A percentile compares a stretch with the other conserved stretches of the same genome.
These are phyloP conservation scores for Rhexocercosporidium sp. DNA, from an alignment of 2,329 filamentous ascomycete genomes.

Conservation along the genomic window DNA sequence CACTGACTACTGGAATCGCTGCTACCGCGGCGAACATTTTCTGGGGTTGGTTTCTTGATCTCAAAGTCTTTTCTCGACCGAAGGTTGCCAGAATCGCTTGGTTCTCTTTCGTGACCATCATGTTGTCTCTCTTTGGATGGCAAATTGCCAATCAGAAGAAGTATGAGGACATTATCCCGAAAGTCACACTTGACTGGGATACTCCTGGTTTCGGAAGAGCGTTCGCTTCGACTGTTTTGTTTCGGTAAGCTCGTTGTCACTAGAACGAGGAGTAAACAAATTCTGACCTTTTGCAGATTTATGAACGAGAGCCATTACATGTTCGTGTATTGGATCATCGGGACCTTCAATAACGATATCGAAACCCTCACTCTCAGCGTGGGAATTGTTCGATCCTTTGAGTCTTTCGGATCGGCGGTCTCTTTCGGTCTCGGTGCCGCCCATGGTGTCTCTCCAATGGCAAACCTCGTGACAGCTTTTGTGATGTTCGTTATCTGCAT, in stretches of 20 bases:
- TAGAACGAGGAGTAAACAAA: neutral
- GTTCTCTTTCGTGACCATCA: constrained; percentile 66
- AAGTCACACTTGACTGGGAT: constrained; percentile 66
- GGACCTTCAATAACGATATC: constrained; percentile 55
- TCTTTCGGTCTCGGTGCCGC: constrained; percentile 54
- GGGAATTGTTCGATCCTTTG: constrained; percentile 54
- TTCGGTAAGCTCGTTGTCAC: constrained; percentile 43
- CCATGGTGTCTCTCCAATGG: constrained; percentile 50
- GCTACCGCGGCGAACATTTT: constrained; percentile 68
- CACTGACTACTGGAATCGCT: constrained; percentile 69
- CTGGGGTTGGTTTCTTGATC: constrained; percentile 51
- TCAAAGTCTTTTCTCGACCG: constrained; percentile 40
- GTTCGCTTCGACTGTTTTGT: constrained; percentile 56
- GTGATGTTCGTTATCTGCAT: constrained; percentile 50
- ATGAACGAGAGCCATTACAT: constrained; percentile 69
- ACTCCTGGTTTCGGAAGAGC: constrained; percentile 65
- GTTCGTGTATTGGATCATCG: constrained; percentile 66
- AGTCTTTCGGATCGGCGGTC: constrained; percentile 53
- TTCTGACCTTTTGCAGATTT: constrained; percentile 36
- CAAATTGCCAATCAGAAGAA: constrained; percentile 53
- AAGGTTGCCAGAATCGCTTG: constrained; percentile 50
- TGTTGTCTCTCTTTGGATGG: constrained; percentile 57
- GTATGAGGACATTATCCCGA: constrained; percentile 50
- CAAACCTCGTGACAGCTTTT: constrained; percentile 54
- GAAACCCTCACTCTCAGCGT: constrained; percentile 56